Base-by-base conservation (phyloP, 139 green algal species). In the Penium margaritaceum region DNA sequence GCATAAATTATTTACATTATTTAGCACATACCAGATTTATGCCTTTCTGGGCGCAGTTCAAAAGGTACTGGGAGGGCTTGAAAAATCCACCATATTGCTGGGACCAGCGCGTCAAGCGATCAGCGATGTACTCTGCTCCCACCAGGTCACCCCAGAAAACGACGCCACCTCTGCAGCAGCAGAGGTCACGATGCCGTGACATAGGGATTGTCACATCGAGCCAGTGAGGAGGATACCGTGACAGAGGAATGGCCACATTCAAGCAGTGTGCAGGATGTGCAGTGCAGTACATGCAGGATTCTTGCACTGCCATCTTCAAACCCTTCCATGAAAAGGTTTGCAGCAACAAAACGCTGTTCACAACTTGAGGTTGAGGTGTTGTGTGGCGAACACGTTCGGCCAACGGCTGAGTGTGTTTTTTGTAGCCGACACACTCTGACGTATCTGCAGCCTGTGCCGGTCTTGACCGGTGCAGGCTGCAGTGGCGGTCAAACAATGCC, bases 21-120 rank as follows among this genome's bases (percentile, higher is more conserved):
- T n/a, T n/a, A n/a, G n/a, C n/a, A 70, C 62, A 76, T 53, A 80
- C 73, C 34, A 80, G 65, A 39, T 80, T 80, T 32, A 80, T 38
- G 46, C 73, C 73, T n/a, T 43, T 69, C n/a, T 14, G n/a, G 30
- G 73, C 66, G 12, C 73, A 32, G 32, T 80, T 46, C 34, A 61
- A 19, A 7, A 80, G n/a, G 32, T 64, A 80, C 12, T 30, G 32
- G 41, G 67, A 57, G 3, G 73, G 73, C 33, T 78, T 78, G 63
- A 80, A 80, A 53, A 80, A 80, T 1, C 73, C 73, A n/a, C 73
- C 73, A 55, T 61, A 76, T 27, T 32, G 24, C 58, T 80, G 35
- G 30, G 39, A 69, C 73, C 73, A 80, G 6, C 27, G 78, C 21
- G 21, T 80, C 24, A 80, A 36, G 1, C 35, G 64, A 34, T 67